A percentile compares a stretch with the other conserved stretches of the same genome.
Evolutionary conservation across 768 basidiomycete species (phyloP).

Genomic region (Cystobasidium tubakii): DNA sequence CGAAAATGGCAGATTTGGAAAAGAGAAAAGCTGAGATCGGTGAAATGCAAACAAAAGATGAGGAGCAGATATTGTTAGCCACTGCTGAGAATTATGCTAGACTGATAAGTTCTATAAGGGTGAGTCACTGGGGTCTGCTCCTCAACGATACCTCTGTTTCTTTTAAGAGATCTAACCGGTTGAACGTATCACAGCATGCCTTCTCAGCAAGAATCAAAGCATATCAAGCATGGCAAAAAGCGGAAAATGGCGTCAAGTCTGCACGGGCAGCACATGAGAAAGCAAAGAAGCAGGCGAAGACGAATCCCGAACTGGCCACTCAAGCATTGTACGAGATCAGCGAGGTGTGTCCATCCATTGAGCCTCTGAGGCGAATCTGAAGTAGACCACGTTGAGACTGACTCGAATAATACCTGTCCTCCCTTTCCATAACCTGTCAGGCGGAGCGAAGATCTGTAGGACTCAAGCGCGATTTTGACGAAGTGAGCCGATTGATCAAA

Average conservation of each 20-base stretch:
- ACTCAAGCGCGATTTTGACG: conserved; percentile 79
- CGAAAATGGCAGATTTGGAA: conserved; percentile 68
- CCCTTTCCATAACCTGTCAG: background rate
- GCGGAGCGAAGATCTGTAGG: conserved; percentile 75
- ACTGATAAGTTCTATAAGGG: conserved; percentile 70
- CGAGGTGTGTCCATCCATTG: conserved; percentile 56
- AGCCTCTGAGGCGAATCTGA: no score
- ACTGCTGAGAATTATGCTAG: conserved; percentile 90
- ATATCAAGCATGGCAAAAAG: conserved; percentile 71
- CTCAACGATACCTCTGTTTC: background rate
- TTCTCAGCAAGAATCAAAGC: conserved; percentile 80
- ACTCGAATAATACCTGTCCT: no score
- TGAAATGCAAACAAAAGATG: conserved; percentile 69
- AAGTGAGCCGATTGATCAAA: conserved; percentile 79
- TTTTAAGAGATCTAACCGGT: no score
- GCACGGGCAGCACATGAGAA: conserved; percentile 73
- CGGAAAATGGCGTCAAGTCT: conserved; percentile 68
- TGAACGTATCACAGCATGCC: conserved; percentile 58
- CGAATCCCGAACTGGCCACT: conserved; percentile 64
- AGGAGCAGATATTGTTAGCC: conserved; percentile 71
- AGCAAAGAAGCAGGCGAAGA: conserved; percentile 67
- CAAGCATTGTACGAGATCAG: conserved; percentile 71
- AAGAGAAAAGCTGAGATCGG: conserved; percentile 68
- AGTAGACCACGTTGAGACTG: no score
- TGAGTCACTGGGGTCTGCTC: background rate